Evolutionary conservation across 441 rosid species (phyloP).

Genomic region (Gossypium lobatum): DNA sequence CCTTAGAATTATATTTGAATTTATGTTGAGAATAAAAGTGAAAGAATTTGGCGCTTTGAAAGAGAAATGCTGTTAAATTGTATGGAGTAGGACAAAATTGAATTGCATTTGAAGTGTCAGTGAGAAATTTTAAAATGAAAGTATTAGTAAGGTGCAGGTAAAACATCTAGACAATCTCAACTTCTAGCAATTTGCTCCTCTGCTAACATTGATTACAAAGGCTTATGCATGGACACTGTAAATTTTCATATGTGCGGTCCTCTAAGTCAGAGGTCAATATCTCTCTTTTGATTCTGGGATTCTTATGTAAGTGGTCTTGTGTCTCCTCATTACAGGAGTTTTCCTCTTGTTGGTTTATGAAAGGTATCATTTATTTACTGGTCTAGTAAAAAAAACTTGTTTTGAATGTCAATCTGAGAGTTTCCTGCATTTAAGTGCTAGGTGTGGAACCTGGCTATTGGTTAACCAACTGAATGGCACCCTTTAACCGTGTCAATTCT

Average conservation of each 20-base stretch:
- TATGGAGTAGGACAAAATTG: neutral
- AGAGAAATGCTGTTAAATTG: neutral
- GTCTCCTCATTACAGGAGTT: neutral
- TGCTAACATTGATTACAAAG: neutral
- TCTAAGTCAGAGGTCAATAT: neutral
- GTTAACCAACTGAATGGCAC: neutral
- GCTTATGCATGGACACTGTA: neutral
- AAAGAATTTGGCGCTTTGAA: neutral
- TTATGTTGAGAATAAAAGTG: neutral
- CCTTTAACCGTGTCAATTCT: neutral
- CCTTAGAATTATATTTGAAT: neutral
- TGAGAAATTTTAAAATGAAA: neutral
- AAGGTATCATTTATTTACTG: neutral
- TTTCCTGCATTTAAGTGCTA: neutral
- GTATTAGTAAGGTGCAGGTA: neutral
- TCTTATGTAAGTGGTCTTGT: neutral
- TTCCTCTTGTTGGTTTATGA: neutral
- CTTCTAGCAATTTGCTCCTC: neutral
- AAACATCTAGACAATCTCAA: neutral
- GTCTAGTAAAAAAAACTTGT: neutral
- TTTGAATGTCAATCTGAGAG: neutral
- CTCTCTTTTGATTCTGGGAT: neutral
- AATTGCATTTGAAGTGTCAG: neutral
- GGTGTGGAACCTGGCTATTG: neutral
- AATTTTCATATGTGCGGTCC: neutral